Conservation (phyloP, 1,139 yeast species). For the Suhomyces panamericanus region DNA sequence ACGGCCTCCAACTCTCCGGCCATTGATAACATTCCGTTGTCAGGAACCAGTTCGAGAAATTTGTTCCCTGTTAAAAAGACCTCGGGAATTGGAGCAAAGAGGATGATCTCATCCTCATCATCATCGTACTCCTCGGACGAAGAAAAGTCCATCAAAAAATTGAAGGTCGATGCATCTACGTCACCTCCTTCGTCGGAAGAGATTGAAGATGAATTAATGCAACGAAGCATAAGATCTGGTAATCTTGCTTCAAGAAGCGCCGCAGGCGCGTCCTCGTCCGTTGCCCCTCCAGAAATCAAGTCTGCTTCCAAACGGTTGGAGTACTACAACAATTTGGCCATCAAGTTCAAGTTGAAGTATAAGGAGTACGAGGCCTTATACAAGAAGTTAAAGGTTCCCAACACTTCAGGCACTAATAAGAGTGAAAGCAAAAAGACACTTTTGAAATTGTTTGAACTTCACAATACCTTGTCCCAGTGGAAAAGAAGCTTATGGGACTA, state of each 20-base stretch:
- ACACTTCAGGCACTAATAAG: constrained; percentile 8
- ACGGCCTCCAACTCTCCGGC: constrained; percentile 14
- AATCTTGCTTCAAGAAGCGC: constrained; percentile 11
- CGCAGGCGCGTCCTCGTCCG: background rate
- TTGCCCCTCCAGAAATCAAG: constrained; percentile 11
- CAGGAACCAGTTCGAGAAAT: constrained; percentile 1
- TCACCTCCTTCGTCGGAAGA: constrained; percentile 23
- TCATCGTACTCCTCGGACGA: constrained; percentile 25
- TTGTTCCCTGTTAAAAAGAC: constrained; percentile 8
- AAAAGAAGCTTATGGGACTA: constrained; percentile 31
- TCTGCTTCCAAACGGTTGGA: constrained; percentile 23
- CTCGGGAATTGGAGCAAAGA: constrained; percentile 8
- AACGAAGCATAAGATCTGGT: constrained; percentile 9
- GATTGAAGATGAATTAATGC: constrained; percentile 10
- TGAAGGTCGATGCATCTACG: constrained; percentile 17
- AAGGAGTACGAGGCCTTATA: constrained; percentile 41
- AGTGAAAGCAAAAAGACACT: constrained; percentile 22
- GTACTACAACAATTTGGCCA: constrained; percentile 32
- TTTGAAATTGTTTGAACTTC: constrained; percentile 26
- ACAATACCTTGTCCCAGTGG: constrained; percentile 28
- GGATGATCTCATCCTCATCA: constrained; percentile 19
- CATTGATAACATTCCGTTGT: constrained; percentile 4
- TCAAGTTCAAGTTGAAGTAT: constrained; percentile 39
- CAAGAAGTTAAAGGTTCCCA: constrained; percentile 15
- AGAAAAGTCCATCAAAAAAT: constrained; percentile 17